Base-by-base conservation (phyloP, 2,329 filamentous ascomycete species). In the Fonsecaea erecta region DNA sequence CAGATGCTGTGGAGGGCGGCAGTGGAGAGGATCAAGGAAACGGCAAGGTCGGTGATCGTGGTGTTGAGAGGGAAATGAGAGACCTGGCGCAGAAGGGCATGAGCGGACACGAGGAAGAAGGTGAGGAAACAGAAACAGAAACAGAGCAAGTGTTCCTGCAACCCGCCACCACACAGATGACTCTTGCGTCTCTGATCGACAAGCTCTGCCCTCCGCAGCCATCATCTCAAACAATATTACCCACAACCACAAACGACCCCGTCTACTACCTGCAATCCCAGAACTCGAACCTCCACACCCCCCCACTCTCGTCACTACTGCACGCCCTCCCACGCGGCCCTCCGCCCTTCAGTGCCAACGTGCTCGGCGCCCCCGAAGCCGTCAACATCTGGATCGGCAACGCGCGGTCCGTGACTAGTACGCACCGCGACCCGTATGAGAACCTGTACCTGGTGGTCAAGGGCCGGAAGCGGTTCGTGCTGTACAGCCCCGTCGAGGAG, bases 241-340 rank as follows among this genome's bases (percentile, higher is more conserved):
- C 37, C 14, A 5, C 16, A 9, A 18, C 16, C 0, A 43, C 37
- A 43, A 43, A n/a, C 12, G 37, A 18, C 4, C 68, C 68, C 48
- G 60, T 71, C 21, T 68, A 69, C 66, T 72, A 72, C 53, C 71
- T 72, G 9, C 71, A 72, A 54, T 72, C 71, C 1, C 71, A 72
- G 37, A 70, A 72, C 63, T 68, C 65, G 52, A 72, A 72, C 52
- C 63, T 72, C 9, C 67, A 62, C 16, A 68, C 54, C 24, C 64
- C 71, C 7, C 43, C 68, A 2, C 58, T 71, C 2, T 63, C 57
- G 1, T 35, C 63, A 11, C 54, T 72, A 7, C 52, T 61, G 18
- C 24, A 40, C 11, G 65, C 69, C 18, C 43, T 72, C 14, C 70
- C 70, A 2, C 26, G 51, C 0, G 46, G 37, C 4, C 64, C 65